Evolutionary conservation across 129 eudicot genomes (phyloP), one percentile per base, ranked within the genome.

Genomic region (Oenanthe sinensis): DNA sequence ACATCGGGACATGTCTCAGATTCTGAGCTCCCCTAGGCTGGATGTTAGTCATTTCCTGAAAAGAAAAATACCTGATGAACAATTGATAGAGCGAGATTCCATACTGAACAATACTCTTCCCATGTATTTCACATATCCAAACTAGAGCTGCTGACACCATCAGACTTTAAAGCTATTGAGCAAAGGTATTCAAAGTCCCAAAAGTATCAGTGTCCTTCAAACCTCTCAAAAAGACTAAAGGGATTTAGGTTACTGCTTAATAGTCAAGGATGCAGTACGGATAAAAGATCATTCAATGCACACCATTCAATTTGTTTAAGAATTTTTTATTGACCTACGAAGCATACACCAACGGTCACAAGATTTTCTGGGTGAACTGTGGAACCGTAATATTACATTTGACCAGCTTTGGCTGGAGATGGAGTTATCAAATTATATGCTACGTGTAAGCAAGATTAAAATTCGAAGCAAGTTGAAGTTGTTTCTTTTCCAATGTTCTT

Each of bases 1-100:
- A 55, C 63, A 77, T 85, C 90, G 0, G 91, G 91, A 5, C 95
- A 90, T 71, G 84, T 72, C 52, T 90, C 91, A n/a, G 95, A 90
- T 85, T 89, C 91, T 9, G 94, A 89, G 72, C 79, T 86, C 74
- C 45, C 84, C 15, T 89, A 86, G 76, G 79, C 74, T 77, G 39
- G 78, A 33, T 47, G 40, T 20, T 11, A 39, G 43, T 54, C 49
- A 62, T 49, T 83, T 71, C 49, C 73, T n/a, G 71, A 77, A 49
- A 82, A 71, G 74, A 82, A 46, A 47, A 26, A 24, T 20, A 3
- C 45, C 67, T 50, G 68, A 36, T 52, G 45, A 28, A 37, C 43
- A 17, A 13, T 33, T 3, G 33, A 28, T 24, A 3, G 15, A 19
- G 10, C 1, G 67, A 15, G 3, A 20, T 8, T 19, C 47, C 69